These are phyloP conservation scores for Aspergillus sp. DNA, from an alignment of 2,329 filamentous ascomycete genomes.

Conservation along the genomic window DNA sequence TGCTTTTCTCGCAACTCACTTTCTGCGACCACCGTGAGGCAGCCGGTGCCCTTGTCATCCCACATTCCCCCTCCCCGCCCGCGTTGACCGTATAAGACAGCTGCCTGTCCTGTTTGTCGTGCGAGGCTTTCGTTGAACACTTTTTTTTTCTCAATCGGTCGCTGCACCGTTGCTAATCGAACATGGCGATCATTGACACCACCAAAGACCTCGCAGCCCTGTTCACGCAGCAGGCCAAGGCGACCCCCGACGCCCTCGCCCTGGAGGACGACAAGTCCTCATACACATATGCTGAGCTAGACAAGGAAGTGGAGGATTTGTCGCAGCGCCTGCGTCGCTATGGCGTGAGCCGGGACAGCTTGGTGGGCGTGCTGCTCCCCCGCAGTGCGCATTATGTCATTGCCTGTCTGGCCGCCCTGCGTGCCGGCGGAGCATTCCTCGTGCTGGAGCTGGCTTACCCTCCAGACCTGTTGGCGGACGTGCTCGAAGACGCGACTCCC, in stretches of 20 bases:
- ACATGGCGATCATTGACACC: conserved; percentile 68
- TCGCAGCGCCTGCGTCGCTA: conserved; percentile 63
- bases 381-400: conserved; percentile 78
- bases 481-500: conserved; percentile 73
- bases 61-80: neutral
- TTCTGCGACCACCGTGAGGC: neutral
- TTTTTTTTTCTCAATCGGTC: neutral
- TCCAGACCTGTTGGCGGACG: conserved; percentile 69
- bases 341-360: conserved; percentile 69
- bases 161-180: conserved; percentile 2
- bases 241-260: conserved; percentile 68
- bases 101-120: neutral
- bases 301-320: conserved; percentile 65
- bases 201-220: conserved; percentile 71
- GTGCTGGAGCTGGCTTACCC: conserved; percentile 80
- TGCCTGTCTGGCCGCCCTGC: conserved; percentile 73
- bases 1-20: neutral
- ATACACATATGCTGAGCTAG: conserved; percentile 73
- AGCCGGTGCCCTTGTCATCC: neutral
- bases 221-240: conserved; percentile 66
- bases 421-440: conserved; percentile 76
- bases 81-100: neutral
- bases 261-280: conserved; percentile 67
- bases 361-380: conserved; percentile 74
- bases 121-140: neutral